Evolutionary conservation across 2,329 filamentous ascomycete species (phyloP).

Genomic region (Aspergillus neoniger): DNA sequence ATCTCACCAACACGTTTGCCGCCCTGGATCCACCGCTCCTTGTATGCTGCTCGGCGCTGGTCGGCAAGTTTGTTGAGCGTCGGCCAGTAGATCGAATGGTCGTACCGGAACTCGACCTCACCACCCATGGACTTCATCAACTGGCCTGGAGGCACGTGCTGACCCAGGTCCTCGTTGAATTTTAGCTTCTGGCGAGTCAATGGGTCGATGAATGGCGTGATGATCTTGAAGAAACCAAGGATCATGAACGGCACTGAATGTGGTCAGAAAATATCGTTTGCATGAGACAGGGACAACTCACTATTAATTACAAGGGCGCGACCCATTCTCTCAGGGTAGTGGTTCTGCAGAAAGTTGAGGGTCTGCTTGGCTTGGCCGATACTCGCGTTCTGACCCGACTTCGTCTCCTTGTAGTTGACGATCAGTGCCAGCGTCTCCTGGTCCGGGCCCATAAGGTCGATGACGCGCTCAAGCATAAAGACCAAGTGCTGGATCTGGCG

Average conservation of each 20-base stretch:
- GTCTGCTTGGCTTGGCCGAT: slow-evolving; percentile 78
- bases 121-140: slow-evolving; percentile 79
- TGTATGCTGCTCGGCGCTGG: slow-evolving; percentile 63
- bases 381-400: slow-evolving; percentile 73
- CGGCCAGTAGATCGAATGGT: slow-evolving; percentile 87
- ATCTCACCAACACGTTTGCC: slow-evolving; percentile 83
- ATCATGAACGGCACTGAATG: slow-evolving; percentile 81
- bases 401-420: slow-evolving; percentile 86
- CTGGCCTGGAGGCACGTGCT: slow-evolving; percentile 79
- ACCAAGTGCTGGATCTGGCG: slow-evolving; percentile 91
- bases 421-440: slow-evolving; percentile 85
- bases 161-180: slow-evolving; percentile 88
- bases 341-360: slow-evolving; percentile 87
- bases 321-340: slow-evolving; percentile 91
- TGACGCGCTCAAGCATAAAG: slow-evolving; percentile 88
- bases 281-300: slow-evolving; percentile 45
- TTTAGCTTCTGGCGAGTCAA: slow-evolving; percentile 92
- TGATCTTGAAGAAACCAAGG: slow-evolving; percentile 91
- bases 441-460: slow-evolving; percentile 82
- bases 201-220: slow-evolving; percentile 95
- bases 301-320: slow-evolving; percentile 86
- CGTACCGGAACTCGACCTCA: slow-evolving; percentile 84
- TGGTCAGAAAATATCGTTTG: slow-evolving; percentile 1
- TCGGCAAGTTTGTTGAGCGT: slow-evolving; percentile 72
- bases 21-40: slow-evolving; percentile 73